Percentiles rank a stretch among this genome's conserved stretches.
Conservation (phyloP, 768 basidiomycete species). For the Pleurotus djamor region DNA sequence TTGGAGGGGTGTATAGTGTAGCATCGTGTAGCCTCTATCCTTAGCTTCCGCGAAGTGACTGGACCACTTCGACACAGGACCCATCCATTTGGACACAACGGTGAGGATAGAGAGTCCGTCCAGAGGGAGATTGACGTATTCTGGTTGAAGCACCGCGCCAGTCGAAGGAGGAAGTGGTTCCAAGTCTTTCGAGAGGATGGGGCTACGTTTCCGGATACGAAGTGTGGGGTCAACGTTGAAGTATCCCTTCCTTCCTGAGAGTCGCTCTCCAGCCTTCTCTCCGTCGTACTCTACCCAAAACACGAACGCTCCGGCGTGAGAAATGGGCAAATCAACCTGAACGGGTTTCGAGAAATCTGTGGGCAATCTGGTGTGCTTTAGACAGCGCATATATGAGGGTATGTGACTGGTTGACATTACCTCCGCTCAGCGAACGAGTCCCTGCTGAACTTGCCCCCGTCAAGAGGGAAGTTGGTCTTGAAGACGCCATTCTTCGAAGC, state of each 20-base stretch:
- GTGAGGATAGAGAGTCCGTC: slow-evolving; percentile 89
- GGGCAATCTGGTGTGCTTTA: slow-evolving; percentile 57
- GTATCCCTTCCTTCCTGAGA: slow-evolving; percentile 86
- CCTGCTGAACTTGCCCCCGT: slow-evolving; percentile 84
- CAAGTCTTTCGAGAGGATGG: slow-evolving; percentile 62
- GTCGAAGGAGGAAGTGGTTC: slow-evolving; percentile 48
- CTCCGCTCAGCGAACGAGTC: slow-evolving; percentile 70
- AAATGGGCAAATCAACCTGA: slow-evolving; percentile 93
- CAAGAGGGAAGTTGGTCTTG: slow-evolving; percentile 95
- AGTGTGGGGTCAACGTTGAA: slow-evolving; percentile 96
- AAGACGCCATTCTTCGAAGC: slow-evolving; percentile 89
- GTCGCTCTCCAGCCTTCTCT: slow-evolving; percentile 50
- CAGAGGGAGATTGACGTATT: slow-evolving; percentile 70
- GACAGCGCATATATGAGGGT: slow-evolving; percentile 15
- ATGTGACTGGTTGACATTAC: slow-evolving; percentile 41
- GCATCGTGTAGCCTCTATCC: slow-evolving; percentile 94
- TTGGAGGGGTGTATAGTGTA: slow-evolving; percentile 96
- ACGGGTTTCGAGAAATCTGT: slow-evolving; percentile 88
- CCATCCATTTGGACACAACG: slow-evolving; percentile 99
- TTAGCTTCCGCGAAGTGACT: slow-evolving; percentile 81
- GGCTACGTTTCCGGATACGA: slow-evolving; percentile 65
- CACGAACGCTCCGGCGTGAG: slow-evolving; percentile 93
- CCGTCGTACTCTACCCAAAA: slow-evolving; percentile 94
- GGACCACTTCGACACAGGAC: slow-evolving; percentile 73
- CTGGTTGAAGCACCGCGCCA: slow-evolving; percentile 48